A percentile compares a stretch with the other conserved stretches of the same genome.
These are phyloP conservation scores for Suhomyces kilbournensis DNA, from an alignment of 805 yeast species.

Conservation along the genomic window DNA sequence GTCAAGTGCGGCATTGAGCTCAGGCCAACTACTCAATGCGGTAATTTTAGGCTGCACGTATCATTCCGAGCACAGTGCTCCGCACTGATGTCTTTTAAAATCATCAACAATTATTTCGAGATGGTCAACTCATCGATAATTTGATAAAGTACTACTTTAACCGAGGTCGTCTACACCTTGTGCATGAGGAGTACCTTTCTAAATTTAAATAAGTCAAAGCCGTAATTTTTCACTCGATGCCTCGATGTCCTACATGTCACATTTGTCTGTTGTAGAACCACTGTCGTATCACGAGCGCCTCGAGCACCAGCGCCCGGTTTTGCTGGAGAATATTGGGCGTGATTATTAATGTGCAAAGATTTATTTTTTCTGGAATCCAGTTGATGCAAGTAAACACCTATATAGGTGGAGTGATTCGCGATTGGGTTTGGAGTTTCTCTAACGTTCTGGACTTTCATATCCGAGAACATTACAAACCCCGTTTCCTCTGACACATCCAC, in stretches of 20 bases:
- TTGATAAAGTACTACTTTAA: not conserved
- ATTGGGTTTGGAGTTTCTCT: not conserved
- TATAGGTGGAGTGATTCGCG: not conserved
- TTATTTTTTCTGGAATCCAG: not conserved
- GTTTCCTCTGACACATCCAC: not conserved
- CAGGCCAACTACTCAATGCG: not conserved
- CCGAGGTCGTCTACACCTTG: not conserved
- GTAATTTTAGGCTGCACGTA: not conserved
- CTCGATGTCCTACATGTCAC: not conserved
- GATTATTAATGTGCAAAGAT: not conserved
- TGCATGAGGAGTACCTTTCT: not conserved
- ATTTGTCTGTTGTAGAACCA: not conserved
- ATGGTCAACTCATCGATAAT: slow-evolving; percentile 2
- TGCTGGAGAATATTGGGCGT: not conserved
- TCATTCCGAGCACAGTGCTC: not conserved
- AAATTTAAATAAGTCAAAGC: not conserved
- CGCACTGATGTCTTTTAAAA: not conserved
- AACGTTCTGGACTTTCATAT: not conserved
- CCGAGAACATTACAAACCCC: not conserved
- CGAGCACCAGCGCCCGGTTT: not conserved
- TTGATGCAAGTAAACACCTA: not conserved
- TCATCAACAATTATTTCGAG: not conserved
- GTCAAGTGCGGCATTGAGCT: not conserved
- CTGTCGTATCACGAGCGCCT: not conserved
- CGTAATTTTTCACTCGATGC: not conserved